Evolutionary conservation across 257 asterid genomes (phyloP).

Genomic region (Solanum sitiens): DNA sequence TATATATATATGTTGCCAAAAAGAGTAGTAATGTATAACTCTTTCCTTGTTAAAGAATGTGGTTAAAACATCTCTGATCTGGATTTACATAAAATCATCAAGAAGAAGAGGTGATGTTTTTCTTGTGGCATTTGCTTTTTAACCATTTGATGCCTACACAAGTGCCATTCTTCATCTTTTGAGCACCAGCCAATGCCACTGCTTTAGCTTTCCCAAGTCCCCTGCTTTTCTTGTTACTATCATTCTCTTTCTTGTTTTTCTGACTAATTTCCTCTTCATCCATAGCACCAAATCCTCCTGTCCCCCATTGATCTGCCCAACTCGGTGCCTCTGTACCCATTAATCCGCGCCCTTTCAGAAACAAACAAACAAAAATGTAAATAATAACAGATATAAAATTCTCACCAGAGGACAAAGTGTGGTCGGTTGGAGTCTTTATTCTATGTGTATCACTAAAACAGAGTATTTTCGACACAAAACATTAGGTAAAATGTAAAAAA

Average conservation of each 20-base stretch:
- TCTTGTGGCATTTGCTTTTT: slow-evolving; percentile 60
- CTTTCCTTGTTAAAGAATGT: not conserved
- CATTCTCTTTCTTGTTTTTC: slow-evolving; percentile 25
- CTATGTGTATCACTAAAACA: not conserved
- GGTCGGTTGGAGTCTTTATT: not conserved
- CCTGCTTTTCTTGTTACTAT: slow-evolving; percentile 23
- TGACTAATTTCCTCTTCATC: slow-evolving; percentile 17
- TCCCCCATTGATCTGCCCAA: slow-evolving; percentile 99
- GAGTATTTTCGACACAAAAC: not conserved
- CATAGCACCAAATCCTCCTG: slow-evolving; percentile 77
- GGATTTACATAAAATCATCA: not conserved
- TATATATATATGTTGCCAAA: no score
- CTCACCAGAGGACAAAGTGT: not conserved
- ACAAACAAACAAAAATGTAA: not conserved
- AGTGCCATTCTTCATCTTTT: slow-evolving; percentile 57
- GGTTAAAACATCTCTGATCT: not conserved
- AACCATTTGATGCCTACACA: slow-evolving; percentile 60
- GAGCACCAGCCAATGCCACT: slow-evolving; percentile 41
- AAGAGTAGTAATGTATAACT: no score
- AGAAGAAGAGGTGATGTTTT: slow-evolving; percentile 16
- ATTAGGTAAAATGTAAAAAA: not conserved
- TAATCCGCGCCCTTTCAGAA: not conserved
- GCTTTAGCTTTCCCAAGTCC: slow-evolving; percentile 55
- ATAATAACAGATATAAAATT: not conserved
- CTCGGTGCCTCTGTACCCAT: slow-evolving; percentile 70